phyloP scores from a whole-genome alignment of 495 filamentous ascomycete species.

The Zalerion maritima region DNA sequence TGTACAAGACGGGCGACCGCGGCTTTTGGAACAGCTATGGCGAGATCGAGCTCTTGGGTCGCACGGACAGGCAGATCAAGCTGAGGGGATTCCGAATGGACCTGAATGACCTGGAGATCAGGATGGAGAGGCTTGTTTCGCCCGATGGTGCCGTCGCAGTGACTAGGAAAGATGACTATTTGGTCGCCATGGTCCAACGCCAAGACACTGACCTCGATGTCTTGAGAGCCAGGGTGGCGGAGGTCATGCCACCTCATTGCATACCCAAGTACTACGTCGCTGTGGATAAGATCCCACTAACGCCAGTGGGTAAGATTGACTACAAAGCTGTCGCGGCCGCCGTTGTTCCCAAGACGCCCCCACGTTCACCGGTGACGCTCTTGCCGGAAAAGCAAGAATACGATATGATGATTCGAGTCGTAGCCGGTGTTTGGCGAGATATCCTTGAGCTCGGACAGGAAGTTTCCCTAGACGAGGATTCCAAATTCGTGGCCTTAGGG shows the following conservation, averaged over 20 bases:
- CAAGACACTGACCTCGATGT: slow-evolving; percentile 4
- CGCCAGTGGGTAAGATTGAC: slow-evolving; percentile 15
- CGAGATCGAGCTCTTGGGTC: slow-evolving; percentile 14
- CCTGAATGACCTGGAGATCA: slow-evolving; percentile 19
- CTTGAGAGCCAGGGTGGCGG: slow-evolving; percentile 1
- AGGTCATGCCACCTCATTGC: slow-evolving; percentile 10
- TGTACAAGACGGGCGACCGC: slow-evolving; percentile 24
- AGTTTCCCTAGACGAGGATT: slow-evolving; percentile 3
- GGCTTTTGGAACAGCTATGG: slow-evolving; percentile 14
- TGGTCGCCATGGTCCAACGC: slow-evolving; percentile 15
- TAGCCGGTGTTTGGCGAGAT: slow-evolving; percentile 2
- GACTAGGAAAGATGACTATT: slow-evolving; percentile 6
- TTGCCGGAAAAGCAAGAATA: not conserved
- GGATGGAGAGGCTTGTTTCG: slow-evolving; percentile 11
- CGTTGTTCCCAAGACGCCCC: not conserved
- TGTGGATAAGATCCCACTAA: slow-evolving; percentile 15
- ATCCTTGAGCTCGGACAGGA: slow-evolving; percentile 4
- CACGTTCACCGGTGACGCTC: not conserved
- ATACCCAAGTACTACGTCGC: slow-evolving; percentile 9
- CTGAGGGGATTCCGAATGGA: slow-evolving; percentile 20
- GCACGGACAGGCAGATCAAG: slow-evolving; percentile 22
- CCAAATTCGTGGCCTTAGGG: slow-evolving; percentile 12
- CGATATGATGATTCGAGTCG: slow-evolving; percentile 1
- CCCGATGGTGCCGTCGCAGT: slow-evolving; percentile 10
- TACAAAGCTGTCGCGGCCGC: slow-evolving; percentile 9